Base-by-base conservation (phyloP, 371 early-diverging fungal species). In the Lichtheimia ornata region DNA sequence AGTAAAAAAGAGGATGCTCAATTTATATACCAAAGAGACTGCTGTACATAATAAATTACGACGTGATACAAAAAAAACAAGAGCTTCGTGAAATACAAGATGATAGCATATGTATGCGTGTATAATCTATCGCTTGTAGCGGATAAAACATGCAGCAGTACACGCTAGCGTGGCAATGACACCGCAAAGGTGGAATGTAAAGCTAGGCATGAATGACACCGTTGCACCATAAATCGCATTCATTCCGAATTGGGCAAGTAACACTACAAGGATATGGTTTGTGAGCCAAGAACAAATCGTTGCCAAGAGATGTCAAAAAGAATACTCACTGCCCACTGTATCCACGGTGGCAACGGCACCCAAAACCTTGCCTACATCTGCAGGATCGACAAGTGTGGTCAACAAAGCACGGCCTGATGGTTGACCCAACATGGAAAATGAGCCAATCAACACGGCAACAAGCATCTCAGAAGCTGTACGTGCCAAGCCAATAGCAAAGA, bases 261-360 rank as follows among this genome's bases (percentile, higher is more conserved):
- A 63, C 56, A 67, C 76, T 79, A 59, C 17, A 5, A 58, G 40
- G n/a, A 47, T 61, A 2, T 43, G 9, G 13, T 20, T 14, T n/a
- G 24, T 24, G 22, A 17, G 22, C 17, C 17, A 14, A 14, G 14
- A 51, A 24, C 24, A 51, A 13, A 4, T 4, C 24, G 22, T 11
- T 14, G 14, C 51, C 22, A 51, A 22, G 14, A 17, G 25, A 1
- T 22, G 14, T 20, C 11, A 67, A 56, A n/a, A 65, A 59, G 18
- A 55, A 57, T 59, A 70, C 65, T 76, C 77, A 58, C 81, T 66
- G 12, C 74, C 77, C 61, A 81, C 43, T 9, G 84, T 64, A 49
- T 86, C 86, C 11, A 83, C 56, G 1, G 77, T 69, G 13, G 81
- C 77, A 14, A 79, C 20, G 4, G 84, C 84, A 0, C 84, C 82